Base-by-base conservation (phyloP, 2,329 filamentous ascomycete species). In the Penicillium italicum region DNA sequence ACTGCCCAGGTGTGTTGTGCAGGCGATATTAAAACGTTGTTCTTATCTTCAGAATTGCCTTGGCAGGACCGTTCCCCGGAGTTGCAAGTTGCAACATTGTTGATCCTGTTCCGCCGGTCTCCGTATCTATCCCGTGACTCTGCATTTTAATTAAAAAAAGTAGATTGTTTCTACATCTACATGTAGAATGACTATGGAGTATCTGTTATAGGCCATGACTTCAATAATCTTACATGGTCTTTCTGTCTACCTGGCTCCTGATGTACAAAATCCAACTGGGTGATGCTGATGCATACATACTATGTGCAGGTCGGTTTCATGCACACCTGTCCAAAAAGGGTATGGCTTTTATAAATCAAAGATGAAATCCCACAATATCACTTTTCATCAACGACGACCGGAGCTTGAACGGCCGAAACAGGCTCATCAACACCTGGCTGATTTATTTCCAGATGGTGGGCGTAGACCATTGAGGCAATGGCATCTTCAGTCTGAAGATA, bases 401-500 rank as follows among this genome's bases (percentile, higher is more conserved):
- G 41, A 10, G 33, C n/a, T 36, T 33, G 53, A 14, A 47, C 42
- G 10, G n/a, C 20, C 8, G 40, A 16, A 12, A 18, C 37, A 18
- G 33, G n/a, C 2, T 51, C n/a, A 9, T 45, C 53, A 10, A 26
- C 16, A 14, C 47, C 53, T 14, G 20, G 12, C 47, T 55, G 20
- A 41, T 55, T 51, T 20, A 55, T 54, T 41, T 69, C 66, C 49
- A 69, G 37, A 22, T 66, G 59, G 49, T 67, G 66, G 26, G 67
- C 67, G 30, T 66, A 62, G 31, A 67, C 59, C 61, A 69, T 67
- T 24, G 66, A 59, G 11, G 61, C 65, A 33, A 67, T 62, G 6
- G 69, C 60, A 59, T 68, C 63, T 41, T 70, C 69, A 0, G 68
- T 69, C 56, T 64, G 62, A 18, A 74, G 61, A 70, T 78, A 67